Conservation (phyloP, 495 filamentous ascomycete genomes). For the Cercophora samala region DNA sequence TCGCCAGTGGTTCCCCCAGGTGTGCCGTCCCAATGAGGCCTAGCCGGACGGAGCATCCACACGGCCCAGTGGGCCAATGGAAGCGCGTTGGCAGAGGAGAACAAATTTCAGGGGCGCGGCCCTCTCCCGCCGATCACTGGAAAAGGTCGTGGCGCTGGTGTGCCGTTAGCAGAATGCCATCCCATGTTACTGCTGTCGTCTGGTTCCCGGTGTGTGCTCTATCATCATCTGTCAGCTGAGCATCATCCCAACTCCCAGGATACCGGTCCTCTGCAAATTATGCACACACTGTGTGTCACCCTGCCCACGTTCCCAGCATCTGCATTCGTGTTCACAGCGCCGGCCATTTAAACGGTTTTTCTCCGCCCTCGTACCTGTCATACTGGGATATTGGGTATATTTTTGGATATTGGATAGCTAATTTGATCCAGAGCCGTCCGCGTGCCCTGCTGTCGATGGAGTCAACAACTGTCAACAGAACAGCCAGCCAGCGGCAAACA, state of each 20-base stretch:
- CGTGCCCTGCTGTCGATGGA: background rate
- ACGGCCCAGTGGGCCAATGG: slow-evolving; percentile 25
- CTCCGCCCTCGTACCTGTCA: background rate
- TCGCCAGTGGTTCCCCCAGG: slow-evolving; percentile 10
- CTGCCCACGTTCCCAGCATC: background rate
- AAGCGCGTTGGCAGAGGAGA: slow-evolving; percentile 8
- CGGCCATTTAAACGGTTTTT: background rate
- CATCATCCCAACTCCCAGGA: background rate
- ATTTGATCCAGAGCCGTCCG: too few relatives aligned
- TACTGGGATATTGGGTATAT: background rate
- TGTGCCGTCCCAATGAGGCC: slow-evolving; percentile 15
- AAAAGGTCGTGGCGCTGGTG: background rate
- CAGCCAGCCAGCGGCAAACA: background rate
- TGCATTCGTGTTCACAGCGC: background rate
- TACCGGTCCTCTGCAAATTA: background rate
- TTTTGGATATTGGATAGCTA: background rate
- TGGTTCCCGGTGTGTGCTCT: background rate
- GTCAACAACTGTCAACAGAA: background rate
- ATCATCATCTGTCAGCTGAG: background rate
- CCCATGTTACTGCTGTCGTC: slow-evolving; percentile 7
- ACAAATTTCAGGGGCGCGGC: slow-evolving; percentile 31
- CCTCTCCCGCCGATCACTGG: slow-evolving; percentile 23
- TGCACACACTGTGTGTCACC: background rate
- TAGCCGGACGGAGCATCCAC: slow-evolving; percentile 16
- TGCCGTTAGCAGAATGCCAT: slow-evolving; percentile 5